Evolutionary conservation across 257 asterid species (phyloP), one percentile per base, ranked within the genome.

Genomic region (Forsythia suspensa): DNA sequence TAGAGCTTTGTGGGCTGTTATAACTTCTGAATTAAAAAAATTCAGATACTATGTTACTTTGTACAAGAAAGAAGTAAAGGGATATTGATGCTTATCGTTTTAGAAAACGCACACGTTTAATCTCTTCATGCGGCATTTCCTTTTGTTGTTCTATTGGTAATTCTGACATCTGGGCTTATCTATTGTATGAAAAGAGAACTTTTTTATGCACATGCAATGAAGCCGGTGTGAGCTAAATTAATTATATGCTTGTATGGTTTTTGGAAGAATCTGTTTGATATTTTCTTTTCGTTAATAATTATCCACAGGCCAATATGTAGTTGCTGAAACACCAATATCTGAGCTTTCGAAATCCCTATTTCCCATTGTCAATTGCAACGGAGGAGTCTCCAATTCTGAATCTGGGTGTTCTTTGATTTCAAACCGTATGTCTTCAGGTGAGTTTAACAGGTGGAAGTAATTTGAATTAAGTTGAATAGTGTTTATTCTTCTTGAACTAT

Each of bases 261-360:
- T 44, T 43, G 21, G 10, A 42, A 9, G 24, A 18, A 38, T 20
- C 40, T 48, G 40, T 73, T 67, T 24, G 34, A 29, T 63, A 24
- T 63, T 75, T 59, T 79, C 55, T 75, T n/a, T 75, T 80, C 89
- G 83, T 83, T 85, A 71, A 77, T 77, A 48, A 71, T 76, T 83
- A 39, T 86, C 81, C 36, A 40, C 74, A 36, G 88, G 83, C 73
- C 81, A 85, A 73, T 85, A 79, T 15, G 73, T 89, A 46, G 97
- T 90, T 82, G 88, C 85, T 9, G 98, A 91, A 74, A 92, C 97
- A 11, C 97, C 97, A 12, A 75, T 87, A 20, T 83, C 93, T 1
- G 95, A 92, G 80, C 76, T 77, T 55, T 61, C 79, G 72, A 83
- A 83, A 40, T 34, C 80, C 67, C 77, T 82, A 70, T 81, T 79